These are phyloP conservation scores for Monilinia aucupariae DNA, from an alignment of 2,329 filamentous ascomycete genomes.

Conservation along the genomic window DNA sequence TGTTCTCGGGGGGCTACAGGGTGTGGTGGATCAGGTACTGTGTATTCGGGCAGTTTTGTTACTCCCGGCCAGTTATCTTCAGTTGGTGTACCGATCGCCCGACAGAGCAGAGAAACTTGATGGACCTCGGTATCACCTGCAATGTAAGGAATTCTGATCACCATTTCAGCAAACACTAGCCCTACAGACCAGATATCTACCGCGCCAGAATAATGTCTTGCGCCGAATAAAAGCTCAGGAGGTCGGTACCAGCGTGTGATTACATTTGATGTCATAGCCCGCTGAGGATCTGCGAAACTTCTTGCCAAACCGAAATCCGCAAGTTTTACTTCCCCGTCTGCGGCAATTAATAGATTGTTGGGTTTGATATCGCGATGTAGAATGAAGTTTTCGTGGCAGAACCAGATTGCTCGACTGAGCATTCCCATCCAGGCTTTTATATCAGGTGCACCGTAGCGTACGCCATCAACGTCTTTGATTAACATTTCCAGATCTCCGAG, in stretches of 20 bases:
- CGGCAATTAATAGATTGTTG: constrained; percentile 92
- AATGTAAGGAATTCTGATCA: constrained; percentile 76
- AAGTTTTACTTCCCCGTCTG: constrained; percentile 88
- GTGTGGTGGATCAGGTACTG: constrained; percentile 54
- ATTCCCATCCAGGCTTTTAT: constrained; percentile 99
- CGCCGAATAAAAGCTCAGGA: constrained; percentile 87
- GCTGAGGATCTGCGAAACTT: constrained; percentile 80
- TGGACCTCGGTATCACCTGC: constrained; percentile 80
- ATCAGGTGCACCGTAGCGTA: constrained; percentile 80
- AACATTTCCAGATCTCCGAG: constrained; percentile 93
- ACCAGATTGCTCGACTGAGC: constrained; percentile 89
- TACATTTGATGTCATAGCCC: constrained; percentile 86
- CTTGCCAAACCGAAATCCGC: constrained; percentile 96
- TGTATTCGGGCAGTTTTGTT: constrained; percentile 70
- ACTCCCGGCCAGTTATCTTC: constrained; percentile 97
- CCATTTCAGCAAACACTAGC: constrained; percentile 85
- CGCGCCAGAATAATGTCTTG: constrained; percentile 79
- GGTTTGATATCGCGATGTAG: constrained; percentile 98
- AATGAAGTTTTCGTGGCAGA: constrained; percentile 91
- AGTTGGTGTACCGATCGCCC: constrained; percentile 81
- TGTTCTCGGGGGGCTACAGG: constrained; percentile 62
- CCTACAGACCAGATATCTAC: constrained; percentile 95
- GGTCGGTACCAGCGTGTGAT: constrained; percentile 97
- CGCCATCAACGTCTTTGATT: constrained; percentile 72
- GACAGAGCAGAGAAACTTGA: constrained; percentile 78